Base-by-base conservation (phyloP, 2,329 filamentous ascomycete species). In the Pseudogymnoascus sp. region DNA sequence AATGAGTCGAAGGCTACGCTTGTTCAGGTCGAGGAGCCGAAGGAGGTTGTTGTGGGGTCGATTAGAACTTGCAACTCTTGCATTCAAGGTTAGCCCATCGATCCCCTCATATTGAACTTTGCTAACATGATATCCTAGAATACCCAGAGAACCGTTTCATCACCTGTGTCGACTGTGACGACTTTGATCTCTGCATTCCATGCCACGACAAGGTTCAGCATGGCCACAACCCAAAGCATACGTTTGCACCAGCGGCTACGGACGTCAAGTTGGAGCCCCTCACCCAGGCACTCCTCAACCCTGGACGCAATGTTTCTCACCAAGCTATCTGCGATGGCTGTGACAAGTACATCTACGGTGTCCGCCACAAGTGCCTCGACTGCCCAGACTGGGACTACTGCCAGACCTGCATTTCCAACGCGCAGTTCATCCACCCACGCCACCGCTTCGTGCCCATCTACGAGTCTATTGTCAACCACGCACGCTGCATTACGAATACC, bases 301-400 rank as follows among this genome's bases (percentile, higher is more conserved):
- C 93, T 37, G 93, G 95, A 68, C 90, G 93, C 65, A 90, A 91
- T 74, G 83, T 87, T 70, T 81, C 83, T 65, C 95, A 99, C 78
- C 87, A 90, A 65, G 95, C 96, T 65, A 87, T 97, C 67, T 99
- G 95, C 73, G 95, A 99, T 78, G 91, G 91, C 42, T 99, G 96
- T 75, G 90, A 97, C 70, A 88, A 85, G 82, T 87, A 86, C 75
- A 95, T 99, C 71, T 82, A 83, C 69, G 96, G 95, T 70, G 83
- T 96, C 64, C 93, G 95, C 69, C 89, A 97, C 84, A 99, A 99
- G 82, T 99, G 95, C 75, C 82, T 97, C 67, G 88, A 91, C 74
- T 99, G 95, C 80, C 95, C 96, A 46, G 95, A 99, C 76, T 99
- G 91, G 89, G 95, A 99, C 72, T 97, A 90, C 78, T 99, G 95